These are phyloP conservation scores for Geotrichum australiense DNA, from an alignment of 1,139 yeast genomes.

Conservation along the genomic window DNA sequence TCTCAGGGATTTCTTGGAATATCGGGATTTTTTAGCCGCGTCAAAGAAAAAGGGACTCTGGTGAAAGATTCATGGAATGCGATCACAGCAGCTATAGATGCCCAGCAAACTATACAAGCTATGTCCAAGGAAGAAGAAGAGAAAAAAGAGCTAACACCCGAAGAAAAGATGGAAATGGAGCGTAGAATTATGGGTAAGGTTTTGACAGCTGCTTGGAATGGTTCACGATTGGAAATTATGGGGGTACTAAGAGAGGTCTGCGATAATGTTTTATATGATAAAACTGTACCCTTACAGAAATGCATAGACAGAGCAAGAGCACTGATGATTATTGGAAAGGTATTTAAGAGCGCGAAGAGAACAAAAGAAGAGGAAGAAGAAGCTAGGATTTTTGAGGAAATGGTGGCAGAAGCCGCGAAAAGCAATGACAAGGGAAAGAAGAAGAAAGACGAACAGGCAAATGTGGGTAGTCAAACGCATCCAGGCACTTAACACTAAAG, in stretches of 20 bases:
- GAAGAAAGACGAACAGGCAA: too few species aligned
- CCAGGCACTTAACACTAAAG: too few species aligned
- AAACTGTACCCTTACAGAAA: conserved; percentile 48
- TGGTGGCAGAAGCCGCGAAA: conserved; percentile 87
- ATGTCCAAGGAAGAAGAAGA: conserved; percentile 43
- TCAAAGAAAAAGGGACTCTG: conserved; percentile 82
- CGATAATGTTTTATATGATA: conserved; percentile 63
- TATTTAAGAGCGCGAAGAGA: conserved; percentile 59
- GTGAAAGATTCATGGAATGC: conserved; percentile 83
- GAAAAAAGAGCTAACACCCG: conserved; percentile 62
- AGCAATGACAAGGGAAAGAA: conserved; percentile 46
- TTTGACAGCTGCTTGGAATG: conserved; percentile 94
- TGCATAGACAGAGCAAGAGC: conserved; percentile 77
- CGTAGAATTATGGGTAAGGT: conserved; percentile 83
- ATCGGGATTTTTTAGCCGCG: conserved; percentile 76
- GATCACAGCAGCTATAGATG: conserved; percentile 80
- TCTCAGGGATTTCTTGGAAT: conserved; percentile 74
- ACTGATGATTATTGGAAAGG: conserved; percentile 62
- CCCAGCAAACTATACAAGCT: conserved; percentile 79
- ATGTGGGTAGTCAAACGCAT: too few species aligned
- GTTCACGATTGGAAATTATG: conserved; percentile 83
- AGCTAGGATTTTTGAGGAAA: conserved; percentile 81
- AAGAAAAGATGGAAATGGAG: conserved; percentile 80
- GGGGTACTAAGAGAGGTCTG: conserved; percentile 85
- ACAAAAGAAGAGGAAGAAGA: conserved; percentile 86